These are phyloP conservation scores for Tetraselmis striata DNA, from an alignment of 139 green algal species.

Conservation along the genomic window DNA sequence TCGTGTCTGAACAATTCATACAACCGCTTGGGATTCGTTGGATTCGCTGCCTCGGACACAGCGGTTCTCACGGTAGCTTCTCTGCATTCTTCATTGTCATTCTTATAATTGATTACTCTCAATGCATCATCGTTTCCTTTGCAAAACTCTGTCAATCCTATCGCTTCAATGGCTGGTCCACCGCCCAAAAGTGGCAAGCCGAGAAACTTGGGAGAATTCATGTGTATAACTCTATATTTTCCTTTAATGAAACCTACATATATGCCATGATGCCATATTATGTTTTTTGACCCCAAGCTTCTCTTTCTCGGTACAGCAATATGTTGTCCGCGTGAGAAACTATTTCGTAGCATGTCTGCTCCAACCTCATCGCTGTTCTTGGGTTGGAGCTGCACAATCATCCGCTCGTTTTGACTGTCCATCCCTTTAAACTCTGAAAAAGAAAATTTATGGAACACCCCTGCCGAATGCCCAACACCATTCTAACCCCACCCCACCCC, in stretches of 20 bases:
- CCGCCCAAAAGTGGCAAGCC: not conserved
- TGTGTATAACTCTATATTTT: not conserved
- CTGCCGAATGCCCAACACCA: too few relatives aligned
- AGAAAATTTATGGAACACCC: too few relatives aligned
- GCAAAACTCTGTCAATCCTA: constrained; percentile 1
- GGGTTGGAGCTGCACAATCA: not conserved
- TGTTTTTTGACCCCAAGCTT: constrained; percentile 1
- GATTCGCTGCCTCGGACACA: not conserved
- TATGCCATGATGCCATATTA: constrained; percentile 1
- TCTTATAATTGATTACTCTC: not conserved
- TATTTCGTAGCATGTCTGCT: not conserved
- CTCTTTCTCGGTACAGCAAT: not conserved
- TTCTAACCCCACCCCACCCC: too few relatives aligned
- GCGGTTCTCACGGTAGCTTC: not conserved
- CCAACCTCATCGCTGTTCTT: not conserved
- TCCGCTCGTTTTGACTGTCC: not conserved
- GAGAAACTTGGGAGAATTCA: not conserved
- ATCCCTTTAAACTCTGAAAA: too few relatives aligned
- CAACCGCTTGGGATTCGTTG: not conserved
- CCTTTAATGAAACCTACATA: not conserved
- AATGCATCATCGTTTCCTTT: not conserved
- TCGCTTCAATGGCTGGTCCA: not conserved
- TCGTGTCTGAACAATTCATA: not conserved
- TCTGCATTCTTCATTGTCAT: constrained; percentile 1
- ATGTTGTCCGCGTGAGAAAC: not conserved